Conservation (phyloP, 352 stramenopile species). For the Aphanomyces cochlioides region DNA sequence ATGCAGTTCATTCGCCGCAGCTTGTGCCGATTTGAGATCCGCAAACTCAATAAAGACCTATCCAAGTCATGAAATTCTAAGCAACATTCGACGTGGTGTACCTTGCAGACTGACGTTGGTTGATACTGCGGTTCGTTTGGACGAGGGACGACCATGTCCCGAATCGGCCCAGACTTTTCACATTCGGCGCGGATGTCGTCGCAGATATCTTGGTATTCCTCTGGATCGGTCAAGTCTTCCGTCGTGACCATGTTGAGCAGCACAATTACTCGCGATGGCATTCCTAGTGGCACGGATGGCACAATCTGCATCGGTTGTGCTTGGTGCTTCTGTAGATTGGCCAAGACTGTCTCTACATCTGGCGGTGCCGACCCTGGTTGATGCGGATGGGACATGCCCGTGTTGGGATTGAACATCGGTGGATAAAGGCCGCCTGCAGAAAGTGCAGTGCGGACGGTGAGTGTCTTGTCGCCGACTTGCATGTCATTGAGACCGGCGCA, state of each 20-base stretch:
- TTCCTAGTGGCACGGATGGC: slow-evolving; percentile 52
- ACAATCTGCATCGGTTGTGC: slow-evolving; percentile 59
- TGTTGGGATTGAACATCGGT: slow-evolving; percentile 22
- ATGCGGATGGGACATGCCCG: slow-evolving; percentile 50
- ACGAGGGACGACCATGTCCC: slow-evolving; percentile 75
- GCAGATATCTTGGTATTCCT: slow-evolving; percentile 93
- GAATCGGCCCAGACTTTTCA: slow-evolving; percentile 76
- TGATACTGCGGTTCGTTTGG: slow-evolving; percentile 48
- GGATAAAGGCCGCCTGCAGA: slow-evolving; percentile 41
- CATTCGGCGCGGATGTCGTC: slow-evolving; percentile 97
- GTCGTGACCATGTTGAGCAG: slow-evolving; percentile 97
- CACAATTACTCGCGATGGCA: slow-evolving; percentile 85
- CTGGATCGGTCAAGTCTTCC: slow-evolving; percentile 93
- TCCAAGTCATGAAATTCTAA: slow-evolving; percentile 19
- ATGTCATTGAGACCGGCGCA: slow-evolving; percentile 96
- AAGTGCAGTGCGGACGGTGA: slow-evolving; percentile 87
- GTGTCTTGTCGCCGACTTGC: slow-evolving; percentile 87
- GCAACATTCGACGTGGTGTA: slow-evolving; percentile 16
- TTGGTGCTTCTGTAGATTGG: slow-evolving; percentile 33
- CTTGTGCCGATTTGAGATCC: slow-evolving; percentile 67
- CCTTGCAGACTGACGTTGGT: slow-evolving; percentile 56
- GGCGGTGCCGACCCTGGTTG: slow-evolving; percentile 31
- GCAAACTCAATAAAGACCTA: slow-evolving; percentile 94
- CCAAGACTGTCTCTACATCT: slow-evolving; percentile 11
- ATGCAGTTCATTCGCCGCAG: slow-evolving; percentile 84